Evolutionary conservation across 2,329 filamentous ascomycete species (phyloP).

Genomic region (Colletotrichum sp.): DNA sequence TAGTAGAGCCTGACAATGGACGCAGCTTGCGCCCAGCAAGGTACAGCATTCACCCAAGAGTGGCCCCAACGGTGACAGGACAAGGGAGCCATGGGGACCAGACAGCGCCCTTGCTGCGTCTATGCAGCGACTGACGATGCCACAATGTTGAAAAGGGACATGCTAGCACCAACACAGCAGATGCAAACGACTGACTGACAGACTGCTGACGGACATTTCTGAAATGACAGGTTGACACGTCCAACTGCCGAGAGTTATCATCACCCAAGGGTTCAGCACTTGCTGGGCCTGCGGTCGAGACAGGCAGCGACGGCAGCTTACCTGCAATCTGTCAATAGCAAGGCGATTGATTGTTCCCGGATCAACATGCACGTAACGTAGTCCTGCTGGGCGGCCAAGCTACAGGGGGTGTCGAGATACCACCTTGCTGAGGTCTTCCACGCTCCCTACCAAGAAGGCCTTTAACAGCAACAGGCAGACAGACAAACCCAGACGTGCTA

Average conservation of each 20-base stretch:
- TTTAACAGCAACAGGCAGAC: not conserved
- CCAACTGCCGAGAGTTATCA: not conserved
- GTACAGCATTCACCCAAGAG: not conserved
- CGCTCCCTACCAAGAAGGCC: not conserved
- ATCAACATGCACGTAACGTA: conserved; percentile 3
- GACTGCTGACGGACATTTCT: not conserved
- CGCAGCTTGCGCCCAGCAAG: not conserved
- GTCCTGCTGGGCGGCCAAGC: not conserved
- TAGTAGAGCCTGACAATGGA: not conserved
- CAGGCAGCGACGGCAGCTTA: not conserved
- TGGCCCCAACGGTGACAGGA: not conserved
- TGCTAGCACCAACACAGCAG: not conserved
- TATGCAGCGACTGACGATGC: not conserved
- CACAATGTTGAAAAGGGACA: not conserved
- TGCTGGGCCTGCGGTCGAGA: not conserved
- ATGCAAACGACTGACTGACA: not conserved
- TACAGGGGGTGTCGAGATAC: not conserved
- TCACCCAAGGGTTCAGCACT: not conserved
- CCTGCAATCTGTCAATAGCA: not conserved
- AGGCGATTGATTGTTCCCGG: not conserved
- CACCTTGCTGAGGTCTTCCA: not conserved
- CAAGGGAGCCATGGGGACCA: not conserved
- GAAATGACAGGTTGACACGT: not conserved
- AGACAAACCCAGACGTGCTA: not conserved
- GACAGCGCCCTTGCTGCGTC: not conserved